These are phyloP conservation scores for Zygoascus meyerae DNA, from an alignment of 1,139 yeast genomes.

Conservation along the genomic window DNA sequence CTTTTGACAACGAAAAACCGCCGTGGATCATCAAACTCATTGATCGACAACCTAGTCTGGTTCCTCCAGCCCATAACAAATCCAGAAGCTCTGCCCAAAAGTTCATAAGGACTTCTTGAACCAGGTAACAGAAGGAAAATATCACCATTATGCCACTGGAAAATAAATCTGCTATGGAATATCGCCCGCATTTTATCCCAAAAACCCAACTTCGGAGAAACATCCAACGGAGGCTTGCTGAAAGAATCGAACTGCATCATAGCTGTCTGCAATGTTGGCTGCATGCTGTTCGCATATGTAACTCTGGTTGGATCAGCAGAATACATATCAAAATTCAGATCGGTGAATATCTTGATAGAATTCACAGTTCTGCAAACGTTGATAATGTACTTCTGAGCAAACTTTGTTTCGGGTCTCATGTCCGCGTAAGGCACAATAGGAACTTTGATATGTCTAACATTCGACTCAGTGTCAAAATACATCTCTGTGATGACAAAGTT, in stretches of 20 bases:
- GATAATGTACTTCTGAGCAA: conserved; percentile 44
- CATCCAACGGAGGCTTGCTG: conserved; percentile 76
- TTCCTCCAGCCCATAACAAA: conserved; percentile 74
- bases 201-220: conserved; percentile 74
- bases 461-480: conserved; percentile 40
- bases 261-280: conserved; percentile 76
- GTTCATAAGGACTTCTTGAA: conserved; percentile 66
- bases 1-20: conserved; percentile 61
- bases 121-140: conserved; percentile 55
- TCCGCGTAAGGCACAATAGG: conserved; percentile 50
- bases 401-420: conserved; percentile 32
- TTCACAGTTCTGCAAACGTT: conserved; percentile 73
- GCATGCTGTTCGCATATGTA: conserved; percentile 82
- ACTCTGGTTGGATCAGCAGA: conserved; percentile 60
- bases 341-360: conserved; percentile 66
- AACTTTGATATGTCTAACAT: conserved; percentile 55
- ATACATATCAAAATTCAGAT: conserved; percentile 49
- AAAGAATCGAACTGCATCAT: conserved; percentile 78
- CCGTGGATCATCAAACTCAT: conserved; percentile 55
- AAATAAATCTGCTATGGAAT: conserved; percentile 49
- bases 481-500: conserved; percentile 54
- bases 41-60: conserved; percentile 54
- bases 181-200: conserved; percentile 68
- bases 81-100: conserved; percentile 69
- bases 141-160: conserved; percentile 48